These are phyloP conservation scores for Globisporangium paddicum DNA, from an alignment of 352 stramenopile genomes.

Conservation along the genomic window DNA sequence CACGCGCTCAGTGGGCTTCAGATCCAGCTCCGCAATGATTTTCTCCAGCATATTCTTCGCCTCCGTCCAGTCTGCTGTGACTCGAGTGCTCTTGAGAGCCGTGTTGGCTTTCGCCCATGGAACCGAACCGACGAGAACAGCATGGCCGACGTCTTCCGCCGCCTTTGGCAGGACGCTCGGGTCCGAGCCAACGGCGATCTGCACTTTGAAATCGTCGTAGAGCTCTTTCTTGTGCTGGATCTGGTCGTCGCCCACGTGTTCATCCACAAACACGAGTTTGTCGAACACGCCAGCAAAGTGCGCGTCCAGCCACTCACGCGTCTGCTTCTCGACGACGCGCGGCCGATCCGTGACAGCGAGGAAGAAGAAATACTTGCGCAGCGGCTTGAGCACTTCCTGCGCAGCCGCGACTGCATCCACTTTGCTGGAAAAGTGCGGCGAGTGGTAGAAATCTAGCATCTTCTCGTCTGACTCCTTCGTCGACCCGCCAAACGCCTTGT, in stretches of 20 bases:
- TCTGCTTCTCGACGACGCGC: slow-evolving; percentile 55
- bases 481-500: slow-evolving; percentile 22
- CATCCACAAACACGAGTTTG: slow-evolving; percentile 69
- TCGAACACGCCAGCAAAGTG: slow-evolving; percentile 65
- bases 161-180: slow-evolving; percentile 19
- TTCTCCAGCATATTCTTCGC: slow-evolving; percentile 32
- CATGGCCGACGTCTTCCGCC: slow-evolving; percentile 22
- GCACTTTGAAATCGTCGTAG: slow-evolving; percentile 58
- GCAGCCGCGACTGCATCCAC: slow-evolving; percentile 27
- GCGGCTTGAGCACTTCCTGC: slow-evolving; percentile 37
- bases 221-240: slow-evolving; percentile 53
- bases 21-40: slow-evolving; percentile 35
- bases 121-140: slow-evolving; percentile 45
- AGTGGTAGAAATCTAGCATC: slow-evolving; percentile 45
- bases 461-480: slow-evolving; percentile 22
- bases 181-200: slow-evolving; percentile 49
- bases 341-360: slow-evolving; percentile 57
- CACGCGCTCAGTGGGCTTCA: slow-evolving; percentile 41
- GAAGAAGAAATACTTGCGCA: slow-evolving; percentile 63
- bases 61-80: slow-evolving; percentile 11
- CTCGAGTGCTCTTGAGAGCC: neutral
- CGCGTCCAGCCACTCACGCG: slow-evolving; percentile 66
- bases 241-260: slow-evolving; percentile 27
- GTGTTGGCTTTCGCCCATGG: slow-evolving; percentile 29
- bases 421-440: slow-evolving; percentile 33